A percentile compares a stretch with the other conserved stretches of the same genome.
Evolutionary conservation across 352 stramenopile genomes (phyloP).

Genomic region (Globisporangium emineosum): DNA sequence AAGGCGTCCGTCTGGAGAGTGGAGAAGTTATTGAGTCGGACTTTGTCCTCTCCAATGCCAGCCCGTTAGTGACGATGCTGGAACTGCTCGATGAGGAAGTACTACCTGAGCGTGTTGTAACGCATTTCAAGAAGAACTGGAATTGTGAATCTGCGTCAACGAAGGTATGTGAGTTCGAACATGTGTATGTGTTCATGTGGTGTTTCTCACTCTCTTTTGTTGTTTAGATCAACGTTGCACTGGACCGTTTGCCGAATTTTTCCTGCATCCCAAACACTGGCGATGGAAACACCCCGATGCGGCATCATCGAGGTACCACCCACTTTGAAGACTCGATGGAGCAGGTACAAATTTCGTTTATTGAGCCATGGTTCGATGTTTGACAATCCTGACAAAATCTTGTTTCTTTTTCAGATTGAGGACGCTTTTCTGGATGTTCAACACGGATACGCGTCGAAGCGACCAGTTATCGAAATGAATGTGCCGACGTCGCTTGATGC

Average conservation of each 20-base stretch:
- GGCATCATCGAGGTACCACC: slow-evolving; percentile 85
- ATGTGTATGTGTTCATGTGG: background rate
- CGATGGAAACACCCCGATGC: slow-evolving; percentile 55
- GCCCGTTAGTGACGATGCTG: slow-evolving; percentile 79
- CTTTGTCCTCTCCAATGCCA: slow-evolving; percentile 79
- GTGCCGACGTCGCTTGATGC: slow-evolving; percentile 84
- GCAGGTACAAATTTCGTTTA: slow-evolving; percentile 32
- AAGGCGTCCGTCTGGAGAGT: slow-evolving; percentile 59
- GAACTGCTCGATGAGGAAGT: slow-evolving; percentile 63
- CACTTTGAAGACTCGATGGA: slow-evolving; percentile 84
- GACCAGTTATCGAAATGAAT: slow-evolving; percentile 91
- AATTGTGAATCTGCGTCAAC: slow-evolving; percentile 77
- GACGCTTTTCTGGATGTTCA: slow-evolving; percentile 83
- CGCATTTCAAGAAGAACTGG: slow-evolving; percentile 79
- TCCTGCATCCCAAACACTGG: slow-evolving; percentile 67
- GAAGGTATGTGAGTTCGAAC: slow-evolving; percentile 36
- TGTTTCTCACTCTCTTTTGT: background rate
- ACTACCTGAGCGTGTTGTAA: slow-evolving; percentile 51
- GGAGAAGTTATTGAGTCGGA: slow-evolving; percentile 53
- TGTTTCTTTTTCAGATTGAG: slow-evolving; percentile 63
- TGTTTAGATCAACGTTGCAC: slow-evolving; percentile 86
- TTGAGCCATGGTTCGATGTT: background rate
- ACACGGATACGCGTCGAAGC: slow-evolving; percentile 54
- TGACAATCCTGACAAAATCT: slow-evolving; percentile 4
- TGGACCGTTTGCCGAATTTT: slow-evolving; percentile 84